Conservation (phyloP, 805 yeast genomes). For the Cephaloascus albidus region DNA sequence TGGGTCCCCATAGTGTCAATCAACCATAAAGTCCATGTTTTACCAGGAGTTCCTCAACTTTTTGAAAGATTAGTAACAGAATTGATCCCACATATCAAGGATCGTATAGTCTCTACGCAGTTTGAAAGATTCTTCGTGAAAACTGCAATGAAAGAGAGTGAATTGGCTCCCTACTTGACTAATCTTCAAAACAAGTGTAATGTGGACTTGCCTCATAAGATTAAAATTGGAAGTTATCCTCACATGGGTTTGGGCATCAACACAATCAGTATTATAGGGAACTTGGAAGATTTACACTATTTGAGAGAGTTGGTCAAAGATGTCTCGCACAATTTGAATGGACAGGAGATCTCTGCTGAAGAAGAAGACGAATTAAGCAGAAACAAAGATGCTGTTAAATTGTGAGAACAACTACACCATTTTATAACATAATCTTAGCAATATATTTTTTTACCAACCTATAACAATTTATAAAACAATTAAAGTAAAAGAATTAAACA, state of each 20-base stretch:
- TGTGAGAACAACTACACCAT: constrained; percentile 13
- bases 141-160: constrained; percentile 54
- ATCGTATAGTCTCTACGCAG: constrained; percentile 12
- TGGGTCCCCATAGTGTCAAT: constrained; percentile 85
- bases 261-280: constrained; percentile 71
- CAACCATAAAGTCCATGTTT: constrained; percentile 53
- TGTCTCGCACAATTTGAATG: constrained; percentile 38
- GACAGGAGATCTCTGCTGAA: constrained; percentile 45
- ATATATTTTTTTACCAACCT: neutral
- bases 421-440: neutral
- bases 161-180: constrained; percentile 56
- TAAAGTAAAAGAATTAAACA: neutral
- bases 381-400: constrained; percentile 9
- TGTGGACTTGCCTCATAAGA: constrained; percentile 10
- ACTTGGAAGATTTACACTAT: constrained; percentile 20
- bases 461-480: neutral
- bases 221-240: constrained; percentile 83
- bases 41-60: constrained; percentile 81
- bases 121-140: constrained; percentile 46
- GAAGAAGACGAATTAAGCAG: constrained; percentile 44
- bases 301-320: constrained; percentile 37
- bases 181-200: constrained; percentile 33
- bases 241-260: constrained; percentile 55
- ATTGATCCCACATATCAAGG: constrained; percentile 23
- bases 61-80: constrained; percentile 47